A percentile compares a stretch with the other conserved stretches of the same genome.
These are phyloP conservation scores for Angophora floribunda DNA, from an alignment of 345 rosid genomes.

Conservation along the genomic window DNA sequence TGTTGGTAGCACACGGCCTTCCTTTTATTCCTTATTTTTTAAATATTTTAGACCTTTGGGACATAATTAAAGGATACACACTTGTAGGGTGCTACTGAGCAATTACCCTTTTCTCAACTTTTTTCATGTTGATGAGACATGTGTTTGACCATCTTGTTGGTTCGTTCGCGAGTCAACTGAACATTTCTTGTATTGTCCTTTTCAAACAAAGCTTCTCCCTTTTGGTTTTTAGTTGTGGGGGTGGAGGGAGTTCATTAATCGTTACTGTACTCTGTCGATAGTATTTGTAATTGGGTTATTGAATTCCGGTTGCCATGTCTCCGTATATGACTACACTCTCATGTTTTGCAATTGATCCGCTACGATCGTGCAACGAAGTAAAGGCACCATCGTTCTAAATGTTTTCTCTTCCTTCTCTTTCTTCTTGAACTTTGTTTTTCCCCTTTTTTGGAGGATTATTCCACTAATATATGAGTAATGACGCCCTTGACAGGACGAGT, in stretches of 20 bases:
- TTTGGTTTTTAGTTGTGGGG: neutral
- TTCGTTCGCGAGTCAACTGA: too few species aligned
- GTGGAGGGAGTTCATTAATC: neutral
- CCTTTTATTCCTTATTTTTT: too few species aligned
- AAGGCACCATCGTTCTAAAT: neutral
- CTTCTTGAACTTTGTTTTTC: too few species aligned
- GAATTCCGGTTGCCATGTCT: neutral
- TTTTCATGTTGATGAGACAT: too few species aligned
- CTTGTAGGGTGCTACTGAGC: too few species aligned
- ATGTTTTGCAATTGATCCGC: neutral
- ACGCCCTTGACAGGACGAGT: constrained; percentile 1
- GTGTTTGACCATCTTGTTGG: too few species aligned
- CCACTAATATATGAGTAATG: neutral
- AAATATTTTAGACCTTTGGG: too few species aligned
- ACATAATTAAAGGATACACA: too few species aligned
- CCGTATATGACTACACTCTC: neutral
- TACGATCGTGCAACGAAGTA: neutral
- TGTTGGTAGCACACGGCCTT: too few species aligned
- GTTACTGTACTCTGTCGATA: neutral
- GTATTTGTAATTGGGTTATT: neutral
- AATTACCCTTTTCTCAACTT: too few species aligned
- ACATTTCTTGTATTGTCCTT: neutral
- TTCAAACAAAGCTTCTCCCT: neutral
- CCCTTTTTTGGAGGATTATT: neutral
- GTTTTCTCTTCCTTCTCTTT: neutral